Evolutionary conservation across 495 filamentous ascomycete genomes (phyloP).

Genomic region (Xeromyces bisporus): DNA sequence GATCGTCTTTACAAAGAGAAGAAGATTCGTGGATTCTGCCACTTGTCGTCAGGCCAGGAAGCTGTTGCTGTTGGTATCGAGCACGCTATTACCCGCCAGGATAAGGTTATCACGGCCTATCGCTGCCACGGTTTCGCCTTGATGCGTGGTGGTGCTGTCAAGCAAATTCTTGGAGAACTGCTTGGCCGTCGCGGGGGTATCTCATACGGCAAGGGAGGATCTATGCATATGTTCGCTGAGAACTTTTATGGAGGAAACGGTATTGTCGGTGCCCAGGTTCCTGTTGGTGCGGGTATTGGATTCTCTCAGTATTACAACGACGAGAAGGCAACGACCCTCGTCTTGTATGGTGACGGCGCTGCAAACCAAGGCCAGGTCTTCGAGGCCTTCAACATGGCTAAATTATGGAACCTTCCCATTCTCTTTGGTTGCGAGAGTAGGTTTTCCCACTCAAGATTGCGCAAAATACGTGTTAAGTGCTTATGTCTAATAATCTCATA

Average conservation of each 20-base stretch:
- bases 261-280: conserved; percentile 97
- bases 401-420: conserved; percentile 90
- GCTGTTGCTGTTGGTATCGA: conserved; percentile 95
- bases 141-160: conserved; percentile 86
- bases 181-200: conserved; percentile 91
- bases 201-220: conserved; percentile 94
- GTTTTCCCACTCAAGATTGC: conserved; percentile 13
- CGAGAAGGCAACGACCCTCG: conserved; percentile 67
- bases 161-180: conserved; percentile 91
- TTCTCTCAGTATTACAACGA: conserved; percentile 92
- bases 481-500: conserved; percentile 8
- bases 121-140: conserved; percentile 95
- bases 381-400: conserved; percentile 99
- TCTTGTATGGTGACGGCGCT: conserved; percentile 93
- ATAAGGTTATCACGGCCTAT: conserved; percentile 95
- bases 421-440: conserved; percentile 97
- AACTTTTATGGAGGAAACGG: conserved; percentile 98
- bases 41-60: conserved; percentile 94
- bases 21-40: conserved; percentile 99
- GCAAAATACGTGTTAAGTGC: neutral
- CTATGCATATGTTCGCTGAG: conserved; percentile 99
- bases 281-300: conserved; percentile 88
- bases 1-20: conserved; percentile 98
- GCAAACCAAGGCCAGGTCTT: conserved; percentile 99
- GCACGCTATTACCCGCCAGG: conserved; percentile 75